A percentile compares a stretch with the other conserved stretches of the same genome.
These are phyloP conservation scores for Colletotrichum plurivorum DNA, from an alignment of 2,329 filamentous ascomycete species.

Conservation along the genomic window DNA sequence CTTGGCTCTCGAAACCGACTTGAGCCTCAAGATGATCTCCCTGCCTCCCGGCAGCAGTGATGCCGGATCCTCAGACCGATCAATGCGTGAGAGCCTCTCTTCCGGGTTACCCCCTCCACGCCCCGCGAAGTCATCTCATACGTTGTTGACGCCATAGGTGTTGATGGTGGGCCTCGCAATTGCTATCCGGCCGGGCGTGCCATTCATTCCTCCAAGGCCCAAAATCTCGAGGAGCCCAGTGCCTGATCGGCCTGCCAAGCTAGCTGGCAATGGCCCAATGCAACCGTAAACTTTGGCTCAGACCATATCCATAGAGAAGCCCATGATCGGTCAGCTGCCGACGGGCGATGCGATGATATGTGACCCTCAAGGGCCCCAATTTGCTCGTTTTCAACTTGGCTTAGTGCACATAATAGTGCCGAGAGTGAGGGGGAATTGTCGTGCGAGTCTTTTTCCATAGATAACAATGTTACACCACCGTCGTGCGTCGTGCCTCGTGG, in stretches of 20 bases:
- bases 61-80: slow-evolving; percentile 34
- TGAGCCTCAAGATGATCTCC: slow-evolving; percentile 35
- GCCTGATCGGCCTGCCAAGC: slow-evolving; percentile 26
- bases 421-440: not conserved
- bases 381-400: not conserved
- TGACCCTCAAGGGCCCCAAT: not conserved
- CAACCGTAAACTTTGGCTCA: slow-evolving; percentile 23
- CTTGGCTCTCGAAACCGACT: slow-evolving; percentile 22
- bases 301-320: not conserved
- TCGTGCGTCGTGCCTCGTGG: not conserved
- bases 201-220: slow-evolving; percentile 8
- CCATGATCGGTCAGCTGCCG: slow-evolving; percentile 37
- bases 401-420: not conserved
- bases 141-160: slow-evolving; percentile 24
- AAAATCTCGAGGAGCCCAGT: slow-evolving; percentile 5
- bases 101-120: slow-evolving; percentile 14
- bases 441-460: not conserved
- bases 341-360: slow-evolving; percentile 19
- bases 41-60: slow-evolving; percentile 25
- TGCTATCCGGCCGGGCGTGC: slow-evolving; percentile 2
- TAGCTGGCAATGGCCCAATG: slow-evolving; percentile 15
- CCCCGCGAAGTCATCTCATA: slow-evolving; percentile 20
- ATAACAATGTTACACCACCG: slow-evolving; percentile 21
- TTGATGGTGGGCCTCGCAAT: slow-evolving; percentile 15
- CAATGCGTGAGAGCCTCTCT: slow-evolving; percentile 26